These are phyloP conservation scores for Oropetium thomaeum DNA, from an alignment of 176 grass and related monocot species.

Conservation along the genomic window DNA sequence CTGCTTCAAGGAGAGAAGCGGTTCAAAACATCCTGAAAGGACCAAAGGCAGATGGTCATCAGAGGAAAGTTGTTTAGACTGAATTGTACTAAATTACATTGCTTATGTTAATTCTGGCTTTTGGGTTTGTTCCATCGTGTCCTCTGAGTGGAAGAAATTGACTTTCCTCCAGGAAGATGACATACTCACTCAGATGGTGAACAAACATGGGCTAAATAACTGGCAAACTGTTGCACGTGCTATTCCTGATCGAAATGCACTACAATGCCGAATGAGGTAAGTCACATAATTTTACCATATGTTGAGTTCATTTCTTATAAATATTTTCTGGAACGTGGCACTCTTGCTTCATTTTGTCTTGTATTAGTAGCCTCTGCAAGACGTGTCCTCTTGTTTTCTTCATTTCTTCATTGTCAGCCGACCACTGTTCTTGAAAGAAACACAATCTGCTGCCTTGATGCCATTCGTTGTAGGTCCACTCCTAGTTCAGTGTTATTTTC, in stretches of 20 bases:
- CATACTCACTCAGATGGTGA: conserved; percentile 52
- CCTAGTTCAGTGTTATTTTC: not conserved
- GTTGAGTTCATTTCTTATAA: not conserved
- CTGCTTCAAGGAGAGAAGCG: conserved; percentile 19
- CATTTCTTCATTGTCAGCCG: not conserved
- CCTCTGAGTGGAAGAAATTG: conserved; percentile 15
- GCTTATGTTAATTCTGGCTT: not conserved
- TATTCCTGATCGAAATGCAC: conserved; percentile 49
- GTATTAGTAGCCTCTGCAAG: not conserved
- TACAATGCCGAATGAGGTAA: conserved; percentile 62
- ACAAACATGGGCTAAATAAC: conserved; percentile 48
- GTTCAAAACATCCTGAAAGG: conserved; percentile 21
- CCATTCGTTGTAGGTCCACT: not conserved
- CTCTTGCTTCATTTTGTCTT: conserved; percentile 6
- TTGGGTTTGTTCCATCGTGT: conserved; percentile 1
- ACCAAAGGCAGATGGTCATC: conserved; percentile 44
- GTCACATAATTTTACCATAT: not conserved
- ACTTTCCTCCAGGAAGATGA: conserved; percentile 62
- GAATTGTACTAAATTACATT: not conserved
- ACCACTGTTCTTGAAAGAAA: not conserved
- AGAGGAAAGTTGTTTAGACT: conserved; percentile 46
- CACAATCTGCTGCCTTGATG: not conserved
- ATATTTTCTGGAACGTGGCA: not conserved
- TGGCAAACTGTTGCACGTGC: conserved; percentile 52
- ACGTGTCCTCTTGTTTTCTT: not conserved